Conservation (phyloP, 1,284 basidiomycete genomes). For the Rhodotorula sp. region DNA sequence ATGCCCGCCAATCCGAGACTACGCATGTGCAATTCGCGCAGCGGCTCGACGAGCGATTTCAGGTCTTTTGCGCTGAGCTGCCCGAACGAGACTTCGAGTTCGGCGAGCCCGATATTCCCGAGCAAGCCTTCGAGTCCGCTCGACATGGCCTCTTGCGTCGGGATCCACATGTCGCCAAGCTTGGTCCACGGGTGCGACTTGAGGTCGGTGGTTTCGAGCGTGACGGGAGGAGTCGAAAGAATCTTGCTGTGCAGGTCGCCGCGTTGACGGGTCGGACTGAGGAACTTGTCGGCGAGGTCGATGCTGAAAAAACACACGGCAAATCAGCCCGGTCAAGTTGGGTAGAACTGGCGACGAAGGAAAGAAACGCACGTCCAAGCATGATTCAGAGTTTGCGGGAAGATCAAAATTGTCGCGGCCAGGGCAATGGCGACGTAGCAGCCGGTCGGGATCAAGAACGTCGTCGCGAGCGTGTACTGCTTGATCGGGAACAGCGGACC, state of each 20-base stretch:
- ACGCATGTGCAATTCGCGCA: conserved; percentile 46
- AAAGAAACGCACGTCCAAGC: conserved; percentile 44
- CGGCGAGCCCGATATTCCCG: conserved; percentile 47
- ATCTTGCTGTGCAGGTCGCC: conserved; percentile 49
- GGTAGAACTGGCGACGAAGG: not conserved
- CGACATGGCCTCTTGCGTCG: conserved; percentile 39
- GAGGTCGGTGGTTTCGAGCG: not conserved
- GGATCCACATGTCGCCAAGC: conserved; percentile 39
- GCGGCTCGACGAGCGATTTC: conserved; percentile 45
- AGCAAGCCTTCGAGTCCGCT: conserved; percentile 43
- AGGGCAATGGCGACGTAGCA: conserved; percentile 64
- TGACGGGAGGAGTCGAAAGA: conserved; percentile 36
- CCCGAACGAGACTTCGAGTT: conserved; percentile 53
- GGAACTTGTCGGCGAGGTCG: conserved; percentile 44
- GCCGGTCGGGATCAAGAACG: conserved; percentile 57
- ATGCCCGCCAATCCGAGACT: conserved; percentile 26
- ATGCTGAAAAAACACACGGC: conserved; percentile 27
- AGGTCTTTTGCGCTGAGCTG: conserved; percentile 51
- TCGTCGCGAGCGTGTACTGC: conserved; percentile 59
- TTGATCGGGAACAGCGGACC: conserved; percentile 64
- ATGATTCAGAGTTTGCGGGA: conserved; percentile 70
- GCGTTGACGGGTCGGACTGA: conserved; percentile 46
- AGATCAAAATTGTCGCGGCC: conserved; percentile 61
- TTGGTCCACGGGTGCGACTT: conserved; percentile 40
- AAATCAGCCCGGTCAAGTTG: no score